Evolutionary conservation across 805 yeast genomes (phyloP).

Genomic region (Pichia exigua): DNA sequence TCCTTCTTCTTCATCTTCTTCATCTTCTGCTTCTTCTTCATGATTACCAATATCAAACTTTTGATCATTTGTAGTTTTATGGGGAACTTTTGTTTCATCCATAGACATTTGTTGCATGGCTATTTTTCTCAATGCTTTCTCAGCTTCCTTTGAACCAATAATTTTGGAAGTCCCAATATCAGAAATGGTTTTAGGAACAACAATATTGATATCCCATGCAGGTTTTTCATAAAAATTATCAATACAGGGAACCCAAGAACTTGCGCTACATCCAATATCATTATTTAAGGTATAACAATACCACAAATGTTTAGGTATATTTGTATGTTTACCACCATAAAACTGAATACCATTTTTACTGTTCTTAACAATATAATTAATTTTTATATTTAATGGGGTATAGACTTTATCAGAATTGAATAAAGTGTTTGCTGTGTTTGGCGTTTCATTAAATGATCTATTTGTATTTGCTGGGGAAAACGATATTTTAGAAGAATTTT

Average conservation of each 20-base stretch:
- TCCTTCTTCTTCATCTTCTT: conserved; percentile 24
- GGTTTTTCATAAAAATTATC: conserved; percentile 82
- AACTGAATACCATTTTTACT: conserved; percentile 73
- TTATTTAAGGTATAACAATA: conserved; percentile 81
- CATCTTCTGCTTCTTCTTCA: too few relatives aligned
- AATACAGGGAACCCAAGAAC: conserved; percentile 97
- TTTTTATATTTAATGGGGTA: conserved; percentile 65
- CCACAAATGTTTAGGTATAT: conserved; percentile 47
- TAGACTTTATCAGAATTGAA: conserved; percentile 41
- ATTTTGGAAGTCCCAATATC: conserved; percentile 51
- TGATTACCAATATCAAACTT: conserved; percentile 24
- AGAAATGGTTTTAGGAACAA: conserved; percentile 70
- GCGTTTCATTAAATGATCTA: conserved; percentile 31
- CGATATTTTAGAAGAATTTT: conserved; percentile 35
- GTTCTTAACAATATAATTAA: conserved; percentile 57
- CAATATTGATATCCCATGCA: conserved; percentile 88
- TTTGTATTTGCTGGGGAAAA: conserved; percentile 28
- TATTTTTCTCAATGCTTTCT: conserved; percentile 20
- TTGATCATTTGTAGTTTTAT: conserved; percentile 20
- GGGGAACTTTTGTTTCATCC: conserved; percentile 23
- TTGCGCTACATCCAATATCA: conserved; percentile 71
- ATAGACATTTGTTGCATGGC: conserved; percentile 28
- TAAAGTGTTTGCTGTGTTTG: conserved; percentile 24
- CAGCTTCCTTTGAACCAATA: conserved; percentile 34
- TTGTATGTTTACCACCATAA: conserved; percentile 49